These are phyloP conservation scores for Aspergillus sp. DNA, from an alignment of 2,329 filamentous ascomycete species.

Conservation along the genomic window DNA sequence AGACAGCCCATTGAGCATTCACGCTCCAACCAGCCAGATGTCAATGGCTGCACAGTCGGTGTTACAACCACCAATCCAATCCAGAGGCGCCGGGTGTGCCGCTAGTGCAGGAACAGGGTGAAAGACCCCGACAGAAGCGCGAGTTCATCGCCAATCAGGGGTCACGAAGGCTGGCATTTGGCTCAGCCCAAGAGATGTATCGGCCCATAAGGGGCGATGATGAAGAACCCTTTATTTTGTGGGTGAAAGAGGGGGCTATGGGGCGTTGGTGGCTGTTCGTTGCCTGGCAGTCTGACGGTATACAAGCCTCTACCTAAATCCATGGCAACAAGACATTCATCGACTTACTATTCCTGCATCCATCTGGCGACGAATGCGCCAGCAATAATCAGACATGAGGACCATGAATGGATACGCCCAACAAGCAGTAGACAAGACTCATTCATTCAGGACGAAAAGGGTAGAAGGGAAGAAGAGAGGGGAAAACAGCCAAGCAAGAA, in stretches of 20 bases:
- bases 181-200: background rate
- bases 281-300: background rate
- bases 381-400: background rate
- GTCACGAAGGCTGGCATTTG: background rate
- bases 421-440: background rate
- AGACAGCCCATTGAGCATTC: background rate
- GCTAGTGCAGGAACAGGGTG: slow-evolving; percentile 26
- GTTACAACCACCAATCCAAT: slow-evolving; percentile 9
- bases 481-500: background rate
- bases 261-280: background rate
- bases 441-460: background rate
- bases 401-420: background rate
- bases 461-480: background rate
- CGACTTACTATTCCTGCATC: background rate
- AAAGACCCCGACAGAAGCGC: slow-evolving; percentile 3
- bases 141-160: slow-evolving; percentile 3
- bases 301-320: background rate
- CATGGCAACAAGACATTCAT: background rate
- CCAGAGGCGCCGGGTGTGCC: slow-evolving; percentile 5
- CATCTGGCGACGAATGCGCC: background rate
- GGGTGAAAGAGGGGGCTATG: background rate
- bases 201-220: background rate
- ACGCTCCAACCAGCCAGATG: background rate
- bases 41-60: background rate
- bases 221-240: background rate